A percentile compares a stretch with the other conserved stretches of the same genome.
Evolutionary conservation across 495 filamentous ascomycete genomes (phyloP).

Genomic region (Penicillium cataractarum): DNA sequence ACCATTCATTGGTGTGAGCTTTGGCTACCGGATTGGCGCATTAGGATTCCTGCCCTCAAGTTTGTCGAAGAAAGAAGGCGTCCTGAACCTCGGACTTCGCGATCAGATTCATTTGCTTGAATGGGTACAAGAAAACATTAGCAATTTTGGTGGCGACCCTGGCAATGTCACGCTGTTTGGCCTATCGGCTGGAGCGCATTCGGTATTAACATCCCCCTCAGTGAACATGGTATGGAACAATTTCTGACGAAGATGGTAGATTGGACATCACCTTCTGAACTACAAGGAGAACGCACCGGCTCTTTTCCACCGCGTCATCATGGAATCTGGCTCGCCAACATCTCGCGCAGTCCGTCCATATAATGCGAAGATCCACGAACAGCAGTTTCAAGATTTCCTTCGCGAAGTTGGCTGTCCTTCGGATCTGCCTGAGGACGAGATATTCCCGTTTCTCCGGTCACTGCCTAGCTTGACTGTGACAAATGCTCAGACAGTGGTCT

Average conservation of each 20-base stretch:
- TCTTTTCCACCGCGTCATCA: conserved; percentile 64
- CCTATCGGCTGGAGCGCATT: conserved; percentile 65
- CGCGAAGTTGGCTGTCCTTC: conserved; percentile 40
- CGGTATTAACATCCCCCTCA: conserved; percentile 31
- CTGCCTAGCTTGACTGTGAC: conserved; percentile 50
- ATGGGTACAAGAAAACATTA: conserved; percentile 65
- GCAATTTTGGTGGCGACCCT: conserved; percentile 61
- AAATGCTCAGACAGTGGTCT: conserved; percentile 54
- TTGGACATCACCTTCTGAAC: conserved; percentile 67
- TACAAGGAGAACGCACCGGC: conserved; percentile 35
- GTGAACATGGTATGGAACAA: not conserved
- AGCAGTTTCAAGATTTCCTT: conserved; percentile 64
- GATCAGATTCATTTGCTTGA: conserved; percentile 62
- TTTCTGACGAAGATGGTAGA: conserved; percentile 34
- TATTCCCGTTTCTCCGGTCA: conserved; percentile 55
- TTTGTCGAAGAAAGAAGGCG: conserved; percentile 52
- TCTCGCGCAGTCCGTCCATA: conserved; percentile 62
- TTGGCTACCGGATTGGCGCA: conserved; percentile 64
- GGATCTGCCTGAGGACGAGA: conserved; percentile 41
- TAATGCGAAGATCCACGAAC: conserved; percentile 58
- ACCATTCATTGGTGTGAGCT: conserved; percentile 61
- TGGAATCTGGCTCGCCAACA: conserved; percentile 65
- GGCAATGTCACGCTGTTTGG: conserved; percentile 67
- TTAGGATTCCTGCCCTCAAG: conserved; percentile 64
- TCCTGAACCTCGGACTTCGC: conserved; percentile 65